phyloP scores from a whole-genome alignment of 164 flowering plant genomes.

The Vitis rotundifolia region DNA sequence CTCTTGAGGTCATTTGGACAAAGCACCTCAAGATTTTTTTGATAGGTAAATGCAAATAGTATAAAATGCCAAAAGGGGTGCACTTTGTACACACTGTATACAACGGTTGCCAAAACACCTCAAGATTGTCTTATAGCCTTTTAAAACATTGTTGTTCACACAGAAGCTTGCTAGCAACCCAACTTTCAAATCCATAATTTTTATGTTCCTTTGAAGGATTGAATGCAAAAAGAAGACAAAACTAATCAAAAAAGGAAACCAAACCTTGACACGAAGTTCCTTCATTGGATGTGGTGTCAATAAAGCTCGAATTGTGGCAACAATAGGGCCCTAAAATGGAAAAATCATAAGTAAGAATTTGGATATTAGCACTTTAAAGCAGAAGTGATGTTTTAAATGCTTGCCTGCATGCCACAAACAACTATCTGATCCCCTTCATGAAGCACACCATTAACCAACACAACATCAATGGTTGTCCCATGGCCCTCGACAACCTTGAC shows the following conservation, averaged over 20 bases:
- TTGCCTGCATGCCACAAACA: slow-evolving; percentile 96
- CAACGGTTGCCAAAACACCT: too few species aligned
- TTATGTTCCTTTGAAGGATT: background rate
- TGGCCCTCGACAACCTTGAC: slow-evolving; percentile 97
- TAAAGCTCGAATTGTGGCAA: slow-evolving; percentile 82
- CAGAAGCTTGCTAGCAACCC: too few species aligned
- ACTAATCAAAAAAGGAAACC: slow-evolving; percentile 3
- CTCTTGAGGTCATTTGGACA: too few species aligned
- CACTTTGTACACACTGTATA: too few species aligned
- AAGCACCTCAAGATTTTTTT: too few species aligned
- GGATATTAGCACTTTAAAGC: background rate
- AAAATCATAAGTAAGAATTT: slow-evolving; percentile 7
- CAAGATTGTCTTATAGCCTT: too few species aligned
- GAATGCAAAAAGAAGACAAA: background rate
- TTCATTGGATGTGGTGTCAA: slow-evolving; percentile 99
- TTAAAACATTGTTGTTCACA: too few species aligned
- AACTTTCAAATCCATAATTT: background rate
- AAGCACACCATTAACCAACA: slow-evolving; percentile 92
- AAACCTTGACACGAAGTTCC: slow-evolving; percentile 94
- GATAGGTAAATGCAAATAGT: too few species aligned
- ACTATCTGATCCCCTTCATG: slow-evolving; percentile 98
- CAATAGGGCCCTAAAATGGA: slow-evolving; percentile 84
- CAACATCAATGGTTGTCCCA: slow-evolving; percentile 98
- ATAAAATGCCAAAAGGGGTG: too few species aligned
- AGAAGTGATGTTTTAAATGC: slow-evolving; percentile 8